phyloP scores from a whole-genome alignment of 2,329 filamentous ascomycete genomes.

The Elsinoe batatas region DNA sequence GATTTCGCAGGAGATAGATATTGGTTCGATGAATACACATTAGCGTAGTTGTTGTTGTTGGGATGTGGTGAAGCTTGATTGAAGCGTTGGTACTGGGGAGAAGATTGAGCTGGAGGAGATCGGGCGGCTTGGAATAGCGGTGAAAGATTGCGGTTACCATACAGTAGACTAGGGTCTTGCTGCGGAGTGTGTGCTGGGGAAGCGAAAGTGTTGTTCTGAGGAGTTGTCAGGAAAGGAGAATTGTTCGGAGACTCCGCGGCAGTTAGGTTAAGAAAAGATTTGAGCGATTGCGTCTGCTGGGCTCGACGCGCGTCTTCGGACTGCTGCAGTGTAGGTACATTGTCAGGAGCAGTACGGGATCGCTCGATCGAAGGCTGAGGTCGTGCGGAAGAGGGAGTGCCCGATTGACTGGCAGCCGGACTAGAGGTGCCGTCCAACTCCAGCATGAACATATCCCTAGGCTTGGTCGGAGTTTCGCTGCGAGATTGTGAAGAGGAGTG shows the following conservation, averaged over 20 bases:
- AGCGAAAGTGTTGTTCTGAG: conserved; percentile 17
- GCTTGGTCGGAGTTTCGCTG: conserved; percentile 8
- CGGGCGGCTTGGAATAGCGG: conserved; percentile 40
- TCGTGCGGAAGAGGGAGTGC: conserved; percentile 17
- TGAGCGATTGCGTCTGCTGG: conserved; percentile 33
- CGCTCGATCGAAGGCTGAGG: conserved; percentile 22
- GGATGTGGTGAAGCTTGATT: conserved; percentile 11
- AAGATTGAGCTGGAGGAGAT: conserved; percentile 23
- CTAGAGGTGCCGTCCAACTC: conserved; percentile 54
- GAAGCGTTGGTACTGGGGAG: conserved; percentile 18
- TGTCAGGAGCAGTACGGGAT: conserved; percentile 26
- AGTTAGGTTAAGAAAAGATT: conserved; percentile 31
- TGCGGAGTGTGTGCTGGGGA: conserved; percentile 20
- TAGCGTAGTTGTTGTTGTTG: conserved; percentile 15
- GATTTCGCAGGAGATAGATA: conserved; percentile 12
- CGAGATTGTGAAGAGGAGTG: conserved; percentile 1
- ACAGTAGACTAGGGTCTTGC: conserved; percentile 26
- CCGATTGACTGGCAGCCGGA: conserved; percentile 19
- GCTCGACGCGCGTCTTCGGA: conserved; percentile 44
- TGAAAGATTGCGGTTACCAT: conserved; percentile 40
- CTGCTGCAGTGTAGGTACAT: conserved; percentile 25
- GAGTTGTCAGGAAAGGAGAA: conserved; percentile 13
- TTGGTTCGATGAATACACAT: conserved; percentile 15
- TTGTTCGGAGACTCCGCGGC: conserved; percentile 1
- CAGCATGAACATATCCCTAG: conserved; percentile 46